These are phyloP conservation scores for Aaosphaeria pasadenensis DNA, from an alignment of 2,329 filamentous ascomycete genomes.

Conservation along the genomic window DNA sequence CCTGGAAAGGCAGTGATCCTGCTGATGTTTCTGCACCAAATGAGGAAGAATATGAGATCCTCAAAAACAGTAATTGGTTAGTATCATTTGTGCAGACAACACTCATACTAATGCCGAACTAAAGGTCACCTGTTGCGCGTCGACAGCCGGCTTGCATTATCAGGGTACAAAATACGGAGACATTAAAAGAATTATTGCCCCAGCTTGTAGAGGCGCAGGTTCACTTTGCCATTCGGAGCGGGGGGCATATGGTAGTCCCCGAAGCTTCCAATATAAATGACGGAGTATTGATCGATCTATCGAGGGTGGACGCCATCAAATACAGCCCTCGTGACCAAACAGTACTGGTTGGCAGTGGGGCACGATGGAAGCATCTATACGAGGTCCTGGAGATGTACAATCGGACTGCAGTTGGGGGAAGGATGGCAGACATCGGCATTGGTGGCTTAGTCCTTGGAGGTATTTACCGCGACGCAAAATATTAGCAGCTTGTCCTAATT, in stretches of 20 bases:
- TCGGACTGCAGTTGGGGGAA: constrained; percentile 17
- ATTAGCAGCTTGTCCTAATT: not conserved
- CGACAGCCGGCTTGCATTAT: constrained; percentile 23
- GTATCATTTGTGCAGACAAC: not conserved
- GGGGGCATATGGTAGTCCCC: constrained; percentile 38
- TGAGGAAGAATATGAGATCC: not conserved
- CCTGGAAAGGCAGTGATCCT: no score
- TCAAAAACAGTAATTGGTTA: not conserved
- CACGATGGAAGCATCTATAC: constrained; percentile 37
- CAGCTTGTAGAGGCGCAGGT: constrained; percentile 5
- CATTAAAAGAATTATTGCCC: constrained; percentile 19
- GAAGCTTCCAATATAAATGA: constrained; percentile 27
- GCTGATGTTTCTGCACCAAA: not conserved
- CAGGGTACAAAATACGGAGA: constrained; percentile 18
- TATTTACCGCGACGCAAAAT: constrained; percentile 3
- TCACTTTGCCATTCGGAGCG: constrained; percentile 37
- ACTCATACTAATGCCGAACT: not conserved
- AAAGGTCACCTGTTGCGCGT: not conserved
- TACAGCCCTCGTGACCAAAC: constrained; percentile 16
- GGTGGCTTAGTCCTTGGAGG: constrained; percentile 28
- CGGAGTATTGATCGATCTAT: constrained; percentile 32
- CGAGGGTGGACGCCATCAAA: constrained; percentile 16
- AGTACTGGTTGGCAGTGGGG: constrained; percentile 21
- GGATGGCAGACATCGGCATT: constrained; percentile 26
- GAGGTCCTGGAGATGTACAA: constrained; percentile 15